Evolutionary conservation across 306 rosid species (phyloP).

Genomic region (Ammopiptanthus mongolicus): DNA sequence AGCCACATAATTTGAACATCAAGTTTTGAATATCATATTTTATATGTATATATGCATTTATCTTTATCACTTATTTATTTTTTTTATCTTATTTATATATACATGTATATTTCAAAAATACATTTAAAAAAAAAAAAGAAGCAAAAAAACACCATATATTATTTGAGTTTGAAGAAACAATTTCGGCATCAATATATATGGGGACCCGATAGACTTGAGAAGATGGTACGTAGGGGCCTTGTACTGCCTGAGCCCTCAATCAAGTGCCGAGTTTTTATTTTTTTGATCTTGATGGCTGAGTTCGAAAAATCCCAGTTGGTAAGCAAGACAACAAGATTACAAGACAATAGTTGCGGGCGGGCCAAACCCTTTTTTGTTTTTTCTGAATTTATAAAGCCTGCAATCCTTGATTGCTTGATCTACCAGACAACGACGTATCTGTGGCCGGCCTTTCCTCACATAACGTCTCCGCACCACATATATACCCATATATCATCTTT

Average conservation of each 20-base stretch:
- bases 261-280: background rate
- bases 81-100: too few species aligned
- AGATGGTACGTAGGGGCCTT: background rate
- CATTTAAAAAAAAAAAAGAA: too few species aligned
- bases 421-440: conserved; percentile 26
- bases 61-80: too few species aligned
- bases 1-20: too few species aligned
- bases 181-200: background rate
- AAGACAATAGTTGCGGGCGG: background rate
- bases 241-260: background rate
- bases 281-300: background rate
- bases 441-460: background rate
- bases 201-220: conserved; percentile 8
- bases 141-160: too few species aligned
- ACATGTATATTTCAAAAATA: too few species aligned
- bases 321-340: background rate
- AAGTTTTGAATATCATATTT: too few species aligned
- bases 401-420: conserved; percentile 2
- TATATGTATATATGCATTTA: too few species aligned
- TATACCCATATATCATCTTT: background rate
- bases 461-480: background rate
- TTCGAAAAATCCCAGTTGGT: conserved; percentile 4
- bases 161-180: too few species aligned
- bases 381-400: background rate
- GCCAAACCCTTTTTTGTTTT: background rate